Evolutionary conservation across 2,329 filamentous ascomycete species (phyloP), one percentile per base, ranked within the genome.

Genomic region (Hansfordia pulvinata): DNA sequence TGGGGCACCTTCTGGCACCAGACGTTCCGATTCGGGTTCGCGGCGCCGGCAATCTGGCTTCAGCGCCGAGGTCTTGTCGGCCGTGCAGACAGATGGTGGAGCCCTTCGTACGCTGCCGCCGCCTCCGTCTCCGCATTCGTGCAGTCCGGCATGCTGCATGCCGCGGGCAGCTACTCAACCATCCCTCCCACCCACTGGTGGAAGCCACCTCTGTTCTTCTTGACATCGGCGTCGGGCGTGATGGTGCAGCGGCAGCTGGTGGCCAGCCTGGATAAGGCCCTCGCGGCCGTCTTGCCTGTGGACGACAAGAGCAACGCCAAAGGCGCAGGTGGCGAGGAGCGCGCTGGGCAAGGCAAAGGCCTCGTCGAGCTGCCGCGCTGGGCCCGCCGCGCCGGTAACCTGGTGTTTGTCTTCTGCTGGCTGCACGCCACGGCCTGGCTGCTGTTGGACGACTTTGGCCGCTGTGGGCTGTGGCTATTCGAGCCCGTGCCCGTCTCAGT

Each of bases 1-100:
- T 96, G 88, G 88, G 76, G 80, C 23, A 62, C 60, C 13, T 88
- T 74, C 64, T 94, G 88, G 88, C 88, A 96, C 49, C 86, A 94
- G 52, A 76, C 77, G 3, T 92, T 93, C 54, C 77, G 85, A 1
- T 65, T 73, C 29, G 72, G 69, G 3, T 85, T 88, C 43, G 53
- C 68, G 20, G 64, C 72, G 4, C 76, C 77, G 0, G 55, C 64
- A 1, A 50, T 49, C 2, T 68, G 57, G 40, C 39, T 77, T 30
- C 46, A 50, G 7, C 37, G 47, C 33, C 28, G 33, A 20, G 51
- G 60, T 11, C n/a, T n/a, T n/a, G n/a, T n/a, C n/a, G n/a, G n/a
- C n/a, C n/a, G n/a, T n/a, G n/a, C n/a, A n/a, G n/a, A n/a, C n/a
- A n/a, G n/a, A n/a, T n/a, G n/a, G n/a, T n/a, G n/a, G n/a, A n/a